These are phyloP conservation scores for Eragrostis tef DNA, from an alignment of 202 grass and related monocot species.

Conservation along the genomic window DNA sequence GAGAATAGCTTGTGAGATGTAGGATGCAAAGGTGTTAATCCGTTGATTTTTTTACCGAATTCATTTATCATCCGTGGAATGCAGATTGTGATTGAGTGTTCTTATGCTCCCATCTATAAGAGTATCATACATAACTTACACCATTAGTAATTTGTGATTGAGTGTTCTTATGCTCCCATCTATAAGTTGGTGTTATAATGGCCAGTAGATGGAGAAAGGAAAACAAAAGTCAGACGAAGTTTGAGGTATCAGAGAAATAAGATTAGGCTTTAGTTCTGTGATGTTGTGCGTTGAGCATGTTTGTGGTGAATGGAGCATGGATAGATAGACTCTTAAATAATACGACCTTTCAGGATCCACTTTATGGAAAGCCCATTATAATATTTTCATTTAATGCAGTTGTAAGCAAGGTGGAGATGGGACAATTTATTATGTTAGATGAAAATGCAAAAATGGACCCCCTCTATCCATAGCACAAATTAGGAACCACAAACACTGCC, in stretches of 20 bases:
- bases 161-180: not conserved
- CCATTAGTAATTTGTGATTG: not conserved
- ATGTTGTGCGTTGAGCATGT: not conserved
- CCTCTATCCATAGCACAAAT: slow-evolving; percentile 12
- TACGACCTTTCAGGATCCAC: not conserved
- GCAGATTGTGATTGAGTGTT: too few relatives aligned
- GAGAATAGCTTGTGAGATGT: too few relatives aligned
- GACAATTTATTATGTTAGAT: too few relatives aligned
- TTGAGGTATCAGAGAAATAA: not conserved
- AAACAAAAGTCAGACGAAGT: not conserved
- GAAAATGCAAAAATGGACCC: not conserved
- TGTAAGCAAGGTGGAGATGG: not conserved
- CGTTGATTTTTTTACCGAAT: not conserved
- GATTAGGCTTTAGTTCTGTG: slow-evolving; percentile 1
- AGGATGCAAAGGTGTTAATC: not conserved
- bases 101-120: too few relatives aligned
- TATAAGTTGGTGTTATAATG: not conserved
- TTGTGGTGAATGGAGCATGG: not conserved
- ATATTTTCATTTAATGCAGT: not conserved
- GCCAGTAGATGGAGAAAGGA: not conserved
- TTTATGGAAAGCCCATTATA: not conserved
- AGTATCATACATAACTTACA: not conserved
- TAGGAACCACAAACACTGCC: slow-evolving; percentile 3
- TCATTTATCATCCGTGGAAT: not conserved
- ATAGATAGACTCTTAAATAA: not conserved